These are phyloP conservation scores for Barbatosphaeria neglecta DNA, from an alignment of 495 filamentous ascomycete genomes.

Conservation along the genomic window DNA sequence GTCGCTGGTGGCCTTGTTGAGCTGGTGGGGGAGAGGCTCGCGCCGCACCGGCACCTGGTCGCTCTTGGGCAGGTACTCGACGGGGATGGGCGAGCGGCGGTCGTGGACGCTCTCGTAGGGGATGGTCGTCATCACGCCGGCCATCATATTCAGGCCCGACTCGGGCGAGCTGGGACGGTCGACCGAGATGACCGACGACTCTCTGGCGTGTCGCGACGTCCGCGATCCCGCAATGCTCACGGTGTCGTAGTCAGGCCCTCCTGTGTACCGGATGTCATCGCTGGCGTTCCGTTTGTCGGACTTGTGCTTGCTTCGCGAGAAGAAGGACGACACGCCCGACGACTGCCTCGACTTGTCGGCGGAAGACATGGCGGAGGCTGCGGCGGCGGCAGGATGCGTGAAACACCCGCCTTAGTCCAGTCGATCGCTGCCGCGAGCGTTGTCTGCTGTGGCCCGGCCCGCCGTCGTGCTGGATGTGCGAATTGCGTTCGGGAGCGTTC, in stretches of 20 bases:
- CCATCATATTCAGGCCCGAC: slow-evolving; percentile 50
- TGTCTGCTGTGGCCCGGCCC: slow-evolving; percentile 1
- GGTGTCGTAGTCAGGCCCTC: slow-evolving; percentile 29
- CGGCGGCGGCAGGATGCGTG: slow-evolving; percentile 5
- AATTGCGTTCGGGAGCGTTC: slow-evolving; percentile 11
- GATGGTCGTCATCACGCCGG: slow-evolving; percentile 83
- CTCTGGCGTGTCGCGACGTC: slow-evolving; percentile 69
- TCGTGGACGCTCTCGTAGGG: slow-evolving; percentile 75
- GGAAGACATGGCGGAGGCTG: slow-evolving; percentile 41
- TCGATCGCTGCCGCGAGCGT: slow-evolving; percentile 2
- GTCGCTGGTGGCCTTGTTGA: slow-evolving; percentile 66
- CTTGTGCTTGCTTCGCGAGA: slow-evolving; percentile 73
- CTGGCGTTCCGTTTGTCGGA: slow-evolving; percentile 49
- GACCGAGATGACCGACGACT: slow-evolving; percentile 63
- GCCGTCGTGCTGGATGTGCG: not conserved
- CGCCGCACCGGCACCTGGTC: slow-evolving; percentile 52
- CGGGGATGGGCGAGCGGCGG: slow-evolving; percentile 55
- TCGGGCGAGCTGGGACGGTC: slow-evolving; percentile 48
- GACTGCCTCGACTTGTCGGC: slow-evolving; percentile 72
- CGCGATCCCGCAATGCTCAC: slow-evolving; percentile 52
- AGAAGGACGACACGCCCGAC: slow-evolving; percentile 55
- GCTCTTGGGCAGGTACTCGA: slow-evolving; percentile 63
- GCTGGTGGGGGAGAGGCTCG: slow-evolving; percentile 68
- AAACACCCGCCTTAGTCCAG: slow-evolving; percentile 13
- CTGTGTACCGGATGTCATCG: slow-evolving; percentile 37